Evolutionary conservation across 1,284 basidiomycete genomes (phyloP).

Genomic region (Porogramme epimiltina): DNA sequence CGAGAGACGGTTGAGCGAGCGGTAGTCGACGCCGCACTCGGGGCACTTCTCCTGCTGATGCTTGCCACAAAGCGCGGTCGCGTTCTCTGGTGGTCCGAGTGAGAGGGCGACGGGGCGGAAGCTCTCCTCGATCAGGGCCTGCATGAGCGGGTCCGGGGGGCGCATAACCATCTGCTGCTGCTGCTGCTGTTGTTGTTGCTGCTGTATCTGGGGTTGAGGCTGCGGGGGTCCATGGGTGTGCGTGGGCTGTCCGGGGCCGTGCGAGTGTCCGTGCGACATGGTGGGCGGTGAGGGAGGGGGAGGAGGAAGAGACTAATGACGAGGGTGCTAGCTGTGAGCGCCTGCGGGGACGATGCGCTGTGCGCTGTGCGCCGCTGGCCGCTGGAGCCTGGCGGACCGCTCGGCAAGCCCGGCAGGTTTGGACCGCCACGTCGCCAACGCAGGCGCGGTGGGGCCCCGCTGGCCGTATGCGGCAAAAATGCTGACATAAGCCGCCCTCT

Average conservation of each 20-base stretch:
- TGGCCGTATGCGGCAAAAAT: conserved; percentile 2
- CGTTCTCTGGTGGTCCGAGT: conserved; percentile 53
- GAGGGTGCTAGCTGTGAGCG: conserved; percentile 13
- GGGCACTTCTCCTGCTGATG: conserved; percentile 75
- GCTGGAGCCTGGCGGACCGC: too few species aligned
- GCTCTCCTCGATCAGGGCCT: conserved; percentile 74
- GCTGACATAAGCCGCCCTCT: conserved; percentile 20
- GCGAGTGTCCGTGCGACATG: conserved; percentile 36
- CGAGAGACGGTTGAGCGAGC: conserved; percentile 71
- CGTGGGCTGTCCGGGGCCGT: conserved; percentile 37
- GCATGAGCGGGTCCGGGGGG: conserved; percentile 66
- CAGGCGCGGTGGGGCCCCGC: not conserved
- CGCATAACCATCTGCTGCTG: conserved; percentile 42
- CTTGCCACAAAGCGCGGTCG: conserved; percentile 55
- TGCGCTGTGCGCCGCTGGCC: too few species aligned
- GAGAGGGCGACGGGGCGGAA: conserved; percentile 62
- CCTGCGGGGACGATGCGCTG: not conserved
- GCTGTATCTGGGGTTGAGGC: conserved; percentile 2
- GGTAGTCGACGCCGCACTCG: conserved; percentile 72
- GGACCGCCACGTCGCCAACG: conserved; percentile 19
- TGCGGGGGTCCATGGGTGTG: conserved; percentile 36
- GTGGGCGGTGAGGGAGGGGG: conserved; percentile 1
- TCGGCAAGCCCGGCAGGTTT: too few species aligned
- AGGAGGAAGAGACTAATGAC: not conserved
- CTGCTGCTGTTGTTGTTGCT: conserved; percentile 25